Base-by-base conservation (phyloP, 228 moss, liverwort and hornwort species). In the Sphagnum fallax region DNA sequence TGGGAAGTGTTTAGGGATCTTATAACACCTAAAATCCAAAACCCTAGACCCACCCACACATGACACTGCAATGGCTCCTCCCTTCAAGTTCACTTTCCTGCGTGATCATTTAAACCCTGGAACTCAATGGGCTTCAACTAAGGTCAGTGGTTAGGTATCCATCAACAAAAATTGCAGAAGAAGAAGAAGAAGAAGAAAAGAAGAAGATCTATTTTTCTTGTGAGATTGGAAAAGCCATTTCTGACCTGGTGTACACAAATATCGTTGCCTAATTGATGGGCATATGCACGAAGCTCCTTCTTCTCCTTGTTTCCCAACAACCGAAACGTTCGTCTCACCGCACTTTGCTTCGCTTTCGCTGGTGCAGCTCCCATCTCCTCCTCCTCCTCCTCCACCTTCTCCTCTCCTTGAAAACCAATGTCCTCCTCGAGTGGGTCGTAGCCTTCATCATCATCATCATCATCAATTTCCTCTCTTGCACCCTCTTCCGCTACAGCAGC, bases 201-300 rank as follows among this genome's bases (percentile, higher is more conserved):
- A 32, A 32, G 32, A 32, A 32, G 32, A 32, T 2, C 2, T 32
- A 32, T 32, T 32, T 32, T 32, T 32, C 32, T 32, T 2, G 32
- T 32, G 55, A 55, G 55, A 12, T 12, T 55, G 55, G 55, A 55
- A n/a, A 18, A 16, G 60, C 5, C 48, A 60, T 32, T 32, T 62
- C 59, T 47, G 63, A 92, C 92, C 87, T 93, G 94, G 72, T 94
- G 94, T 48, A 91, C 47, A 75, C 89, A 86, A 63, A 94, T 86
- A 62, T 84, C 82, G 32, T 84, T 91, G 58, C 91, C 86, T 52
- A 89, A 73, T 61, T 84, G 75, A 69, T 94, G 94, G 4, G 94
- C 91, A 70, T 88, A 94, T 4, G 91, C 94, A 53, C 94, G 88
- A 10, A 94, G 89, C 83, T 94, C 91, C 77, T 94, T 91, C 84